Evolutionary conservation across 2,329 filamentous ascomycete species (phyloP).

Genomic region (Cladobotryum mycophilum): DNA sequence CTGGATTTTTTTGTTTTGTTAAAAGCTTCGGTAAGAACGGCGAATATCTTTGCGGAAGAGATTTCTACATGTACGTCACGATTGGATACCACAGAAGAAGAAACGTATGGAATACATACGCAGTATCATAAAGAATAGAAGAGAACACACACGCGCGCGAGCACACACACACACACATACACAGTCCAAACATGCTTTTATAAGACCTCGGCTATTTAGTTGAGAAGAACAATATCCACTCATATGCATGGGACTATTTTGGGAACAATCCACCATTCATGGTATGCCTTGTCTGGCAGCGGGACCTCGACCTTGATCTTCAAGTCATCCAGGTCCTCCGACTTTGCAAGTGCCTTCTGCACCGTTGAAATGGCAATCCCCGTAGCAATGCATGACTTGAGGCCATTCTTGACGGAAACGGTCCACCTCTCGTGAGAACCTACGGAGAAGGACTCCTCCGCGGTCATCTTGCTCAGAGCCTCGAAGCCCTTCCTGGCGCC

Average conservation of each 20-base stretch:
- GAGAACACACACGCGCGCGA: too few relatives aligned
- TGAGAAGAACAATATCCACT: not conserved
- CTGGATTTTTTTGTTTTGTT: too few relatives aligned
- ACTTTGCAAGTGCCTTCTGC: conserved; percentile 47
- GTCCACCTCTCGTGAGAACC: conserved; percentile 58
- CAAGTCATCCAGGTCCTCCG: conserved; percentile 22
- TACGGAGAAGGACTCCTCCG: conserved; percentile 47
- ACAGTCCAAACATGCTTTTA: too few relatives aligned
- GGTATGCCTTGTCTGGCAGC: conserved; percentile 47
- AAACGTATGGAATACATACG: too few relatives aligned
- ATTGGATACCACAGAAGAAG: not conserved
- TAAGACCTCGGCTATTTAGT: not conserved
- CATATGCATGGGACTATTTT: conserved; percentile 28
- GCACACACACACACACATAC: too few relatives aligned
- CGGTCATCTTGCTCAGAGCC: conserved; percentile 44
- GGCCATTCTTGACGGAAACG: conserved; percentile 49
- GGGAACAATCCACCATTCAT: conserved; percentile 61
- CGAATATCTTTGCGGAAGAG: not conserved
- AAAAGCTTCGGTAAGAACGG: too few relatives aligned
- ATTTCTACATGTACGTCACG: not conserved
- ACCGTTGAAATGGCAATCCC: conserved; percentile 57
- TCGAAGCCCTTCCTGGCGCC: conserved; percentile 52
- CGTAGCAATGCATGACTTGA: conserved; percentile 65
- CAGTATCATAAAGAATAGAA: too few relatives aligned
- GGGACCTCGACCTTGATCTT: conserved; percentile 48